Evolutionary conservation across 208 protist species (phyloP).

Genomic region (Wallacemonas rigidus): DNA sequence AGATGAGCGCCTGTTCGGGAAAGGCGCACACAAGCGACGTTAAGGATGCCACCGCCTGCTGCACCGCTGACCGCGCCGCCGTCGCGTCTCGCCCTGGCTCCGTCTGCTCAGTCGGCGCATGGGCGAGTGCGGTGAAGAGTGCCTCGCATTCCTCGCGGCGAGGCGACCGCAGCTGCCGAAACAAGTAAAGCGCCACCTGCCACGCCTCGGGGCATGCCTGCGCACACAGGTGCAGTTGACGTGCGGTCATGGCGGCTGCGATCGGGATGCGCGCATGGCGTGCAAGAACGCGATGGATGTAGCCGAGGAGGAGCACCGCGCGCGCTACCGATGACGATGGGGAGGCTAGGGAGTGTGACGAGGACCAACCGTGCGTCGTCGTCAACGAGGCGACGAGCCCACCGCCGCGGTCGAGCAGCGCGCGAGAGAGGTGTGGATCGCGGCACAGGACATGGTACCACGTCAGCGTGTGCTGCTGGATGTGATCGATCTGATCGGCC

Average conservation of each 20-base stretch:
- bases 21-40: not conserved
- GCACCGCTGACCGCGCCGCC: no score
- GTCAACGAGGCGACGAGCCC: slow-evolving; percentile 21
- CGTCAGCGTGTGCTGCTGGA: not conserved
- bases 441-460: slow-evolving; percentile 36
- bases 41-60: not conserved
- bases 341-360: not conserved
- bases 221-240: slow-evolving; percentile 30
- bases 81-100: no score
- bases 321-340: not conserved
- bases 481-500: not conserved
- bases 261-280: slow-evolving; percentile 50
- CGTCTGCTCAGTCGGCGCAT: not conserved
- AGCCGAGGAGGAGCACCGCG: slow-evolving; percentile 34
- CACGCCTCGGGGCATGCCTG: slow-evolving; percentile 29
- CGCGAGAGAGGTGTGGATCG: slow-evolving; percentile 18
- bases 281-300: slow-evolving; percentile 35
- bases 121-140: slow-evolving; percentile 1
- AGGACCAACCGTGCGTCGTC: not conserved
- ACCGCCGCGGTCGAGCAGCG: slow-evolving; percentile 22
- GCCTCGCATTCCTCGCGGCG: slow-evolving; percentile 43
- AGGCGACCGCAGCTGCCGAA: slow-evolving; percentile 48
- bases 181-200: slow-evolving; percentile 55
- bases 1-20: slow-evolving; percentile 6
- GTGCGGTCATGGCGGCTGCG: slow-evolving; percentile 44